A percentile compares a stretch with the other conserved stretches of the same genome.
Conservation (phyloP, 805 yeast species). For the Ogataea ramenticola region DNA sequence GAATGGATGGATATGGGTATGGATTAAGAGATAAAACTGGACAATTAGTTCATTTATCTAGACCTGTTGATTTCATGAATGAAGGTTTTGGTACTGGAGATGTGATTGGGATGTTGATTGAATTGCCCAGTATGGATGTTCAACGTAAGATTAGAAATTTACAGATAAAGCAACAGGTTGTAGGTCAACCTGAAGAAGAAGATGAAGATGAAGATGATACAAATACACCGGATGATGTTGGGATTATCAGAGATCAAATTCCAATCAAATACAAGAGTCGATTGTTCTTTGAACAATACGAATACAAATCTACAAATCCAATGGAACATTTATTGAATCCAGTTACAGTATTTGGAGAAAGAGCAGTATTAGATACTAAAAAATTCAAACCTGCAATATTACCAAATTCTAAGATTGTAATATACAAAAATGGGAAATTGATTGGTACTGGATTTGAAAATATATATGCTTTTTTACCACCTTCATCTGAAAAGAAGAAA, state of each 20-base stretch:
- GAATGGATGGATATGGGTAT: slow-evolving; percentile 90
- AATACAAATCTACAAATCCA: slow-evolving; percentile 59
- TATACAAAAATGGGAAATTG: slow-evolving; percentile 71
- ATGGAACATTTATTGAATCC: slow-evolving; percentile 74
- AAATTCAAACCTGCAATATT: slow-evolving; percentile 42
- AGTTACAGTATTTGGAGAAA: slow-evolving; percentile 63
- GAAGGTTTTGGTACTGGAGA: slow-evolving; percentile 64
- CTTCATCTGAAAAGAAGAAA: slow-evolving; percentile 50
- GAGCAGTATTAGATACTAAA: slow-evolving; percentile 46
- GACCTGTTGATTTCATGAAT: slow-evolving; percentile 49
- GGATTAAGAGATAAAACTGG: slow-evolving; percentile 79
- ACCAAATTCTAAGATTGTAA: slow-evolving; percentile 50
- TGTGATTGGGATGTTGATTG: slow-evolving; percentile 68
- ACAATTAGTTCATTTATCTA: slow-evolving; percentile 66
- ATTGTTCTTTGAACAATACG: slow-evolving; percentile 78
- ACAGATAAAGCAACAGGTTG: slow-evolving; percentile 25
- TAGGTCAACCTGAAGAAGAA: slow-evolving; percentile 11
- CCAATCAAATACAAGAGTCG: slow-evolving; percentile 79
- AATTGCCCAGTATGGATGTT: slow-evolving; percentile 47
- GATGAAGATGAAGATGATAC: background rate
- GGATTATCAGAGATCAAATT: slow-evolving; percentile 71
- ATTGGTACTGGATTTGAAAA: slow-evolving; percentile 62
- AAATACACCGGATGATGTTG: slow-evolving; percentile 18
- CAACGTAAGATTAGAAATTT: slow-evolving; percentile 36
- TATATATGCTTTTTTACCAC: slow-evolving; percentile 73